Evolutionary conservation across 352 stramenopile species (phyloP), one percentile per base, ranked within the genome.

Genomic region (Pythium periplocum): DNA sequence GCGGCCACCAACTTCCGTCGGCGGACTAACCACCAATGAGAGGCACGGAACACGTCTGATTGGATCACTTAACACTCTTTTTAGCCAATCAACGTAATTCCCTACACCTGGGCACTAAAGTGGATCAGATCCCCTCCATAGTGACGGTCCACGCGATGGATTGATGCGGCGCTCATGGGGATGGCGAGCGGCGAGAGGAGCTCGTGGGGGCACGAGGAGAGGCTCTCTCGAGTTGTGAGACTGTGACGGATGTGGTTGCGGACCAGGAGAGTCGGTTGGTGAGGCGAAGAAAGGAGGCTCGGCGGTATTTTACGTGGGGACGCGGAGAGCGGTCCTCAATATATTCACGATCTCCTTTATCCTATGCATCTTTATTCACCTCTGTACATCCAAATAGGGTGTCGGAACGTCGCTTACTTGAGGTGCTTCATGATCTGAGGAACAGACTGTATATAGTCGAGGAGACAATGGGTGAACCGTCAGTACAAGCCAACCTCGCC

Each of bases 341-440:
- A 55, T 64, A 64, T 64, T 64, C 51, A 49, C 54, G 50, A 7
- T 45, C 45, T 2, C 47, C 17, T 7, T 53, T 33, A 42, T n/a
- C 11, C 33, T 51, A 47, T 55, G 48, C 46, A 48, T 44, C 33
- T 37, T 54, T 47, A 44, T 39, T 43, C 38, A 45, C 43, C 48
- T 44, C 48, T 48, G 45, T 64, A 58, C 35, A 64, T 4, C 44
- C 38, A 59, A 51, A 30, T 45, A 44, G 38, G 35, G 37, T 32
- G 30, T 26, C 34, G 45, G 34, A 49, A 26, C 17, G 39, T 50
- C 34, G 48, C 71, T 73, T 95, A 97, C 75, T 97, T 97, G 64
- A 97, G 68, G 70, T 95, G 86, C 71, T 97, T 96, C 73, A 98
- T 97, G 68, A 97, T 92, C 75, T 98, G 89, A 34, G 93, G 93